These are phyloP conservation scores for Fibroporia radiculosa DNA, from an alignment of 768 basidiomycete species.

Conservation along the genomic window DNA sequence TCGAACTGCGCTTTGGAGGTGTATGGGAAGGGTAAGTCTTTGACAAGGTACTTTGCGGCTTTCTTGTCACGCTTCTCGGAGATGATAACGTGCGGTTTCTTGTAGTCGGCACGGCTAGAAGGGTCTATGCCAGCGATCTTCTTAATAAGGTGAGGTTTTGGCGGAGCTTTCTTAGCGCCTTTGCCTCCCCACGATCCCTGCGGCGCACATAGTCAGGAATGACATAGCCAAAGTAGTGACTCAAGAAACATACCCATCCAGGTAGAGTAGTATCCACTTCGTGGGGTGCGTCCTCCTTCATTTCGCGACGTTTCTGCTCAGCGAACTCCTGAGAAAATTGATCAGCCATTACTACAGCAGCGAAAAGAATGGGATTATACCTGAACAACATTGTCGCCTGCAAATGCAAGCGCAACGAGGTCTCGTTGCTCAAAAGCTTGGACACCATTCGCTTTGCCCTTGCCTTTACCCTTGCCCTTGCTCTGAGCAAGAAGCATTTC, in stretches of 20 bases:
- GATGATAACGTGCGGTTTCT: slow-evolving; percentile 86
- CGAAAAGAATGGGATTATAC: slow-evolving; percentile 32
- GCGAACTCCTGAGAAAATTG: slow-evolving; percentile 62
- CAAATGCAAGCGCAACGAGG: slow-evolving; percentile 90
- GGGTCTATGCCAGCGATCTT: slow-evolving; percentile 79
- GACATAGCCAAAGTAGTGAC: neutral
- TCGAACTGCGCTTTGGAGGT: slow-evolving; percentile 93
- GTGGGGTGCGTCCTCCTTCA: slow-evolving; percentile 79
- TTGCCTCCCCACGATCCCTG: slow-evolving; percentile 91
- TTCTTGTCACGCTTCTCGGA: slow-evolving; percentile 95
- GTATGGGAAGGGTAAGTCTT: slow-evolving; percentile 91
- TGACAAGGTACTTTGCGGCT: slow-evolving; percentile 79
- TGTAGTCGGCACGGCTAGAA: slow-evolving; percentile 71
- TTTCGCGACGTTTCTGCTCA: slow-evolving; percentile 73
- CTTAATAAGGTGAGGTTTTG: slow-evolving; percentile 71
- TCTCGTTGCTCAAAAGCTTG: slow-evolving; percentile 86
- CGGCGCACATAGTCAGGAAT: neutral
- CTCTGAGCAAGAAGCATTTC: slow-evolving; percentile 33
- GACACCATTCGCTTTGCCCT: slow-evolving; percentile 30
- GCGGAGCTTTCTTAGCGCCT: slow-evolving; percentile 51
- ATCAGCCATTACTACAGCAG: neutral
- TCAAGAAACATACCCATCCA: slow-evolving; percentile 71
- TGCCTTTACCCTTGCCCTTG: slow-evolving; percentile 36
- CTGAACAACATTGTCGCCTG: slow-evolving; percentile 92
- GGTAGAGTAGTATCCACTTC: slow-evolving; percentile 87